phyloP scores from a whole-genome alignment of 1,284 basidiomycete genomes.

The Vanrija pseudolonga region DNA sequence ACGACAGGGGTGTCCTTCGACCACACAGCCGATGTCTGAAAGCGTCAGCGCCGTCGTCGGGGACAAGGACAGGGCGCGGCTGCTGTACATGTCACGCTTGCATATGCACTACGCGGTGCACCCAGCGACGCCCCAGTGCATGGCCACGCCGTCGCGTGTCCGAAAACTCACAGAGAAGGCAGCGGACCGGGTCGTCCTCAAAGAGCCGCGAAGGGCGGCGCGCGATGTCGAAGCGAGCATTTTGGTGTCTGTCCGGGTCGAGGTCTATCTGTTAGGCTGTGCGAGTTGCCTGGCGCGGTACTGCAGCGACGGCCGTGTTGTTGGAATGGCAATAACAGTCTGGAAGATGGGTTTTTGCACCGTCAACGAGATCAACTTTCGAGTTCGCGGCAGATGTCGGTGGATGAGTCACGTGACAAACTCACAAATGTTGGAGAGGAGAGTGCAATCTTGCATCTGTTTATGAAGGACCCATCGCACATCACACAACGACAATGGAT shows the following conservation, averaged over 20 bases:
- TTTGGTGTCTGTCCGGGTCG: not conserved
- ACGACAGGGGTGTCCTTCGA: conserved; percentile 13
- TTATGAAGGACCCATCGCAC: not conserved
- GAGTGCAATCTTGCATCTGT: not conserved
- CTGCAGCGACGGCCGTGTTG: not conserved
- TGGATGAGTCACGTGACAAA: not conserved
- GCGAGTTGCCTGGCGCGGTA: not conserved
- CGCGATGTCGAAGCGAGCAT: conserved; percentile 34
- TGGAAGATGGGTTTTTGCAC: not conserved
- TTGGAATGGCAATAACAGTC: not conserved
- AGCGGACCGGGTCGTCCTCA: conserved; percentile 2
- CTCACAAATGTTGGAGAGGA: not conserved
- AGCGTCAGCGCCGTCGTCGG: conserved; percentile 1
- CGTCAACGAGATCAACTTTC: not conserved
- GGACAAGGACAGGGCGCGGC: too few species aligned
- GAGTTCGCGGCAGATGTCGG: not conserved
- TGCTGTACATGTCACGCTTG: too few species aligned
- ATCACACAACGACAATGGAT: conserved; percentile 27
- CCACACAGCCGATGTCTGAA: conserved; percentile 20
- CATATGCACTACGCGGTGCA: too few species aligned
- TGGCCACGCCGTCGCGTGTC: not conserved
- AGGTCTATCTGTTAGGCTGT: not conserved
- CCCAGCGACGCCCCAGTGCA: too few species aligned
- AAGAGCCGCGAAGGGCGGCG: conserved; percentile 14
- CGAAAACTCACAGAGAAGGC: conserved; percentile 14